Evolutionary conservation across 306 rosid species (phyloP).

Genomic region (Quercus variabilis): DNA sequence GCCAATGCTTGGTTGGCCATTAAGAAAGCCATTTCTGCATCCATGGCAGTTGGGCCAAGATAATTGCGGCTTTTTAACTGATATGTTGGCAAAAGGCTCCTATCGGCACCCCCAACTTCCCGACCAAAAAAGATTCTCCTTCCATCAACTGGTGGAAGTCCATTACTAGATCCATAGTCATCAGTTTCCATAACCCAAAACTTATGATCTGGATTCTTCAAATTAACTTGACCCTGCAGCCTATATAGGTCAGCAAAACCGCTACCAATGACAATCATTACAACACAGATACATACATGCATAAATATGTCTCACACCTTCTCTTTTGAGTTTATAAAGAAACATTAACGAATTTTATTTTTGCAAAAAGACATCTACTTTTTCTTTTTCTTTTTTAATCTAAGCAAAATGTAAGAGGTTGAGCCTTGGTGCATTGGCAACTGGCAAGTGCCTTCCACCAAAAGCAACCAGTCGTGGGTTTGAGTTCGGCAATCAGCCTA

Average conservation of each 20-base stretch:
- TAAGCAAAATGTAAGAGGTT: background rate
- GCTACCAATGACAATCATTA: constrained; percentile 7
- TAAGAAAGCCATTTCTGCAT: constrained; percentile 93
- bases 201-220: constrained; percentile 82
- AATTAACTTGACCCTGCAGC: constrained; percentile 73
- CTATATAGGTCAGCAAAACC: constrained; percentile 6
- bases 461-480: too few relatives aligned
- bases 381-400: background rate
- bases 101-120: constrained; percentile 82
- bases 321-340: background rate
- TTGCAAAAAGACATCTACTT: background rate
- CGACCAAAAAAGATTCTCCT: constrained; percentile 87
- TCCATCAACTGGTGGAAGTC: constrained; percentile 79
- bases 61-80: constrained; percentile 88
- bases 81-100: constrained; percentile 90
- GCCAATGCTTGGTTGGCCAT: constrained; percentile 96
- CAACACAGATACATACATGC: background rate
- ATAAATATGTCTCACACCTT: background rate
- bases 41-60: constrained; percentile 99
- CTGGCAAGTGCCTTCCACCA: too few relatives aligned
- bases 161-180: constrained; percentile 70
- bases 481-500: too few relatives aligned
- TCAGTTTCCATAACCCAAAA: constrained; percentile 87
- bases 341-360: background rate
- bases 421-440: too few relatives aligned